These are phyloP conservation scores for Elongisporangium prolatum DNA, from an alignment of 352 stramenopile species.

Conservation along the genomic window DNA sequence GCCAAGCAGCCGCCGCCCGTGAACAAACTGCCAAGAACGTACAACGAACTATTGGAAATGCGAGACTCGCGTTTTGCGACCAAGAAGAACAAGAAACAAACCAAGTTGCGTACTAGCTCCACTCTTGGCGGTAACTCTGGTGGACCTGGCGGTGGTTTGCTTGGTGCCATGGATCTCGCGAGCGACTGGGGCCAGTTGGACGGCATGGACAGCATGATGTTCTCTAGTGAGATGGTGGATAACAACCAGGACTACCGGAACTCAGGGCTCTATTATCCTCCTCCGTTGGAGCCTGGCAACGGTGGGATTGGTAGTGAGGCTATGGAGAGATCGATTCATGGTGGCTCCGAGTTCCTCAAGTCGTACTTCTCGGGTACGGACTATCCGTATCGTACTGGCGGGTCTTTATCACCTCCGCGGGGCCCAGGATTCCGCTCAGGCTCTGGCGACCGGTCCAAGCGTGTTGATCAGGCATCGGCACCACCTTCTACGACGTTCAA, in stretches of 20 bases:
- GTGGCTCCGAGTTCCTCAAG: constrained; percentile 69
- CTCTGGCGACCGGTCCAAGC: constrained; percentile 32
- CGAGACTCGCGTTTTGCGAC: constrained; percentile 71
- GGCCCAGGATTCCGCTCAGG: constrained; percentile 20
- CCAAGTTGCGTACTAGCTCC: constrained; percentile 43
- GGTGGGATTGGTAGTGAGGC: constrained; percentile 16
- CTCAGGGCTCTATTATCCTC: constrained; percentile 36
- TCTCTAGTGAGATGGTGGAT: constrained; percentile 29
- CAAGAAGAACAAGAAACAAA: constrained; percentile 73
- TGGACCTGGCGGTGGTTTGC: constrained; percentile 9
- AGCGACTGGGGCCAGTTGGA: constrained; percentile 47
- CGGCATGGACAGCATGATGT: constrained; percentile 10
- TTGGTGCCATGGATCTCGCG: constrained; percentile 46
- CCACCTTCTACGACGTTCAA: constrained; percentile 27
- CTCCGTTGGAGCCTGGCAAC: constrained; percentile 11
- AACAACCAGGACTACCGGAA: constrained; percentile 20
- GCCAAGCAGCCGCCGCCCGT: constrained; percentile 23
- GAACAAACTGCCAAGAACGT: constrained; percentile 67
- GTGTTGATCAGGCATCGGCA: constrained; percentile 35
- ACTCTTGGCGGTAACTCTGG: constrained; percentile 48
- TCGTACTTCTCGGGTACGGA: constrained; percentile 65
- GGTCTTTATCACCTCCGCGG: constrained; percentile 39
- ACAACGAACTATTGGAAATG: constrained; percentile 70
- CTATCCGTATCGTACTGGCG: constrained; percentile 22
- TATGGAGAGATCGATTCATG: constrained; percentile 50